phyloP scores from a whole-genome alignment of 2,329 filamentous ascomycete species.

The Nemania diffusa region DNA sequence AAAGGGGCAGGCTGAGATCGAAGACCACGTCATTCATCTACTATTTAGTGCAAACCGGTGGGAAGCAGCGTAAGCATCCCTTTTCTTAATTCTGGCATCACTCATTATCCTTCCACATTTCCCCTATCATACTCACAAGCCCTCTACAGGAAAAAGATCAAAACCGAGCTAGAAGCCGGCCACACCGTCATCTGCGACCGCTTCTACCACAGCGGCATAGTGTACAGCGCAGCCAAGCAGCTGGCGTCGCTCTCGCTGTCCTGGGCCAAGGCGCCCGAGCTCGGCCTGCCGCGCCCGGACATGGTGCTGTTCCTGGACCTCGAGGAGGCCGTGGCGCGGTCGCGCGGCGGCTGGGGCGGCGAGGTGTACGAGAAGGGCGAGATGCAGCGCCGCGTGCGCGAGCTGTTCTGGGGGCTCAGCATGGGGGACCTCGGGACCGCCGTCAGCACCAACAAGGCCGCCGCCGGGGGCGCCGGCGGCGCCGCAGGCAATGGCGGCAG shows the following conservation, averaged over 20 bases:
- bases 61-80: constrained; percentile 70
- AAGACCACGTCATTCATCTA: constrained; percentile 90
- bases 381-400: constrained; percentile 83
- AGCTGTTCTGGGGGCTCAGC: constrained; percentile 73
- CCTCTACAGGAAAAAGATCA: constrained; percentile 59
- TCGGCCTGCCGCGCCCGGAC: constrained; percentile 88
- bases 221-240: constrained; percentile 90
- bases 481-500: background rate
- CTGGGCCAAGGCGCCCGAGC: constrained; percentile 87
- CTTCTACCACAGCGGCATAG: constrained; percentile 94
- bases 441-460: constrained; percentile 25
- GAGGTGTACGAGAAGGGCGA: constrained; percentile 89
- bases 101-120: background rate
- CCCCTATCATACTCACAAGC: background rate
- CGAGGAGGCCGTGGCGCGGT: constrained; percentile 74
- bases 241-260: constrained; percentile 74
- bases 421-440: constrained; percentile 56
- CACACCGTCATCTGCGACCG: constrained; percentile 86
- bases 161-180: constrained; percentile 68
- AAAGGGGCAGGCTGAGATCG: constrained; percentile 75
- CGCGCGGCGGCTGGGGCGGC: constrained; percentile 85
- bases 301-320: constrained; percentile 88
- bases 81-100: background rate
- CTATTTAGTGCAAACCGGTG: constrained; percentile 92
- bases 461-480: background rate